Percentiles rank a stretch among this genome's conserved stretches.
Evolutionary conservation across 202 grass and related monocot species (phyloP).

Genomic region (Digitaria exilis): DNA sequence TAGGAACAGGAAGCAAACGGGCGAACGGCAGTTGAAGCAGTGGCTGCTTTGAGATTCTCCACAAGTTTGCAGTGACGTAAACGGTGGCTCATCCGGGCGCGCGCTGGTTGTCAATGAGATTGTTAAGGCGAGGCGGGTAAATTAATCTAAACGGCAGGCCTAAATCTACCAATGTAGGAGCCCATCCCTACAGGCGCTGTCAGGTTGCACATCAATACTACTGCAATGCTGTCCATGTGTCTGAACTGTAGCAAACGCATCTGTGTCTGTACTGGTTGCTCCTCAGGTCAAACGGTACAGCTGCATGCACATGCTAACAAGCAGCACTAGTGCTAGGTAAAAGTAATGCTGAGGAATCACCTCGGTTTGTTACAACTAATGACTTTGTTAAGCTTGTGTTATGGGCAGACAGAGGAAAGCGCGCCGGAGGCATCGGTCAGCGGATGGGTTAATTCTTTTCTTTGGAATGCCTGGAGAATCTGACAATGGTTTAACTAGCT

Average conservation of each 20-base stretch:
- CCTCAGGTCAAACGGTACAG: not conserved
- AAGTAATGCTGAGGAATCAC: not conserved
- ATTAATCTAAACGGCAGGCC: not conserved
- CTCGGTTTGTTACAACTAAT: not conserved
- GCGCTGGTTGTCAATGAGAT: conserved; percentile 11
- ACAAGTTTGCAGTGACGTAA: conserved; percentile 46
- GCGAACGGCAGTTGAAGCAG: not conserved
- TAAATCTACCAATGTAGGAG: not conserved
- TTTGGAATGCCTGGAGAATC: not conserved
- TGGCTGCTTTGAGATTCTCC: conserved; percentile 19
- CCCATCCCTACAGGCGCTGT: too few relatives aligned
- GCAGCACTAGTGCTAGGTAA: not conserved
- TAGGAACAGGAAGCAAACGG: not conserved
- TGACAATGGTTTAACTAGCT: not conserved
- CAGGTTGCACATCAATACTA: not conserved
- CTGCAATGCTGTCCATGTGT: not conserved
- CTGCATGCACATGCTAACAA: too few relatives aligned
- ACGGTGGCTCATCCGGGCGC: conserved; percentile 18
- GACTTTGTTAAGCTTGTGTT: not conserved
- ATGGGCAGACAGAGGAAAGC: not conserved
- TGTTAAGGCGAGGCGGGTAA: not conserved
- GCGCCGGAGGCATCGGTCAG: not conserved
- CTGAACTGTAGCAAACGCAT: not conserved
- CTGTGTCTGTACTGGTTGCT: not conserved
- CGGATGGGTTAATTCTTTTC: not conserved